Percentiles rank a stretch among this genome's conserved stretches.
phyloP scores from a whole-genome alignment of 2,329 filamentous ascomycete species.

The Ilyonectria mors-panacis region DNA sequence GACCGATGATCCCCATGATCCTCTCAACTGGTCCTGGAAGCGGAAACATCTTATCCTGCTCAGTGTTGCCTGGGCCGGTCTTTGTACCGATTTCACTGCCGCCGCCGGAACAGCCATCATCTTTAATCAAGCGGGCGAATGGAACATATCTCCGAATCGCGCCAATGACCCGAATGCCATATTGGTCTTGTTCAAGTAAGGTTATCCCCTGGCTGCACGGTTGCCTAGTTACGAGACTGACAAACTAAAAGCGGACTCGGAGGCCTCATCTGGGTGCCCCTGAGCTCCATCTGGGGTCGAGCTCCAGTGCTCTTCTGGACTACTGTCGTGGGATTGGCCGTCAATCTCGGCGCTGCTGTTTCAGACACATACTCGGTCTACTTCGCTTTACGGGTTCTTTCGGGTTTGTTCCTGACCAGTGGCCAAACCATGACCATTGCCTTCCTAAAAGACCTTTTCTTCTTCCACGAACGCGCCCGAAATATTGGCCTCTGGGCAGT shows the following conservation, averaged over 20 bases:
- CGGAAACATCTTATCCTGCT: conserved; percentile 36
- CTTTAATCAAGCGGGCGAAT: conserved; percentile 30
- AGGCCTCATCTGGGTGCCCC: conserved; percentile 19
- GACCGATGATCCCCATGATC: conserved; percentile 29
- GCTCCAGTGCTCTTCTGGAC: conserved; percentile 26
- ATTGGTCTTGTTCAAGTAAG: conserved; percentile 20
- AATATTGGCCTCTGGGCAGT: conserved; percentile 65
- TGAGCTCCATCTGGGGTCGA: conserved; percentile 23
- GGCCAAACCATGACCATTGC: conserved; percentile 62
- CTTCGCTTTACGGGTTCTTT: conserved; percentile 16
- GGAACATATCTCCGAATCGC: conserved; percentile 19
- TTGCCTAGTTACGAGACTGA: not conserved
- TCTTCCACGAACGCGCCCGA: conserved; percentile 69
- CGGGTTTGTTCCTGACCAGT: conserved; percentile 62
- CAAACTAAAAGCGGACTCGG: conserved; percentile 7
- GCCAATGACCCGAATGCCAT: conserved; percentile 22
- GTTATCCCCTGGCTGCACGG: not conserved
- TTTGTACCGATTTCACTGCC: conserved; percentile 31
- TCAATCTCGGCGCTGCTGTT: conserved; percentile 4
- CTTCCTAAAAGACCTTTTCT: conserved; percentile 71
- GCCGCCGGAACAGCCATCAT: conserved; percentile 32
- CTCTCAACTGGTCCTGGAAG: conserved; percentile 36
- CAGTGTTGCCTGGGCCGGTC: conserved; percentile 30
- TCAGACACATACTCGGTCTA: not conserved
- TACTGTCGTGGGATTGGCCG: not conserved